These are phyloP conservation scores for Saturnispora ahearnii DNA, from an alignment of 805 yeast species.

Conservation along the genomic window DNA sequence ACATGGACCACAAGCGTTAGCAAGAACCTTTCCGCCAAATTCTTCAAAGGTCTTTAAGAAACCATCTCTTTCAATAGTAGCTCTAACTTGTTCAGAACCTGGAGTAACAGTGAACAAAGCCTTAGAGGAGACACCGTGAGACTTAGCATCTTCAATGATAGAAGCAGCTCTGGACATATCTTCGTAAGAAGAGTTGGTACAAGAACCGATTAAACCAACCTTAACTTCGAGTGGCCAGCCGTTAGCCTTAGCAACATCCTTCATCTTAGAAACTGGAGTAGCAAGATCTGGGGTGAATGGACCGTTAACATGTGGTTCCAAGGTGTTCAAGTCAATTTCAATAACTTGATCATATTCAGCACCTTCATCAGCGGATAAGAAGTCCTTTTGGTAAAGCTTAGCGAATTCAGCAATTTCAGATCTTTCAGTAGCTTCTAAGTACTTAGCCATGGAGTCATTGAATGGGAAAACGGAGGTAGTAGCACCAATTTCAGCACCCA, in stretches of 20 bases:
- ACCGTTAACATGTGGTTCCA: conserved; percentile 95
- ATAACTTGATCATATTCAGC: conserved; percentile 88
- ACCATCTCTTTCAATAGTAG: conserved; percentile 95
- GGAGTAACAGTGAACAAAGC: conserved; percentile 93
- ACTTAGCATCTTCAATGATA: conserved; percentile 76
- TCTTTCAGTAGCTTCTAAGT: conserved; percentile 78
- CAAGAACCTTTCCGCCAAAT: conserved; percentile 85
- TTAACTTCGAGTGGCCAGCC: conserved; percentile 81
- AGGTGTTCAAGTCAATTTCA: conserved; percentile 75
- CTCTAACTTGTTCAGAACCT: conserved; percentile 96
- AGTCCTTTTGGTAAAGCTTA: conserved; percentile 33
- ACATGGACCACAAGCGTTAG: conserved; percentile 99
- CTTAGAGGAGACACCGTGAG: conserved; percentile 82
- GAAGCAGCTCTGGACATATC: conserved; percentile 97
- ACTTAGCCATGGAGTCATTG: conserved; percentile 41
- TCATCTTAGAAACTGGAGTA: conserved; percentile 81
- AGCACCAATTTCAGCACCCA: conserved; percentile 99
- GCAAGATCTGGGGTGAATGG: conserved; percentile 98
- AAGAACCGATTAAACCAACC: conserved; percentile 95
- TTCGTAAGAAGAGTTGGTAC: conserved; percentile 97
- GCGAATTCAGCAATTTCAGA: conserved; percentile 77
- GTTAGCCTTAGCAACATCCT: conserved; percentile 56
- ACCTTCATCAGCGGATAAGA: conserved; percentile 74
- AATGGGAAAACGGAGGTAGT: conserved; percentile 97
- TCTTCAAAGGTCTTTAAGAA: conserved; percentile 69